phyloP scores from a whole-genome alignment of 2,329 filamentous ascomycete genomes.

The Chaetomium sp. region DNA sequence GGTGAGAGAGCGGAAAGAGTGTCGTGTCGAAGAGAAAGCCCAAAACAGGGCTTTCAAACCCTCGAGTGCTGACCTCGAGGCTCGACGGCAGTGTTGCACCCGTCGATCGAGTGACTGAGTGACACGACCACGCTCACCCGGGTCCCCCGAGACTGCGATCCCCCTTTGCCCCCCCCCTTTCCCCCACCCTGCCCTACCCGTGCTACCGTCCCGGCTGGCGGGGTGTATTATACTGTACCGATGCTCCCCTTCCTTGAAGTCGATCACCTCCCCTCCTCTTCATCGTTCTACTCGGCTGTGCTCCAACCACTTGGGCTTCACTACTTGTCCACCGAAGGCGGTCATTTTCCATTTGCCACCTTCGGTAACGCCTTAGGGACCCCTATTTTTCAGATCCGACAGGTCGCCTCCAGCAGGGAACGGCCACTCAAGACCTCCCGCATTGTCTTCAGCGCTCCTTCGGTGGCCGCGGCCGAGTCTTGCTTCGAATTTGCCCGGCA shows the following conservation, averaged over 20 bases:
- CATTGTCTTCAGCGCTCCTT: slow-evolving; percentile 63
- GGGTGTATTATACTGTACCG: slow-evolving; percentile 13
- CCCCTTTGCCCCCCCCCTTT: background rate
- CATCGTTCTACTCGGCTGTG: slow-evolving; percentile 76
- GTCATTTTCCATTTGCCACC: slow-evolving; percentile 32
- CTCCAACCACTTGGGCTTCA: slow-evolving; percentile 71
- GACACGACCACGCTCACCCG: slow-evolving; percentile 4
- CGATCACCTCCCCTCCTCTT: slow-evolving; percentile 68
- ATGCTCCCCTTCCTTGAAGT: slow-evolving; percentile 55
- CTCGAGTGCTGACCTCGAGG: slow-evolving; percentile 1
- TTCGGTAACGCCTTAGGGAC: slow-evolving; percentile 35
- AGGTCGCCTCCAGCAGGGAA: slow-evolving; percentile 33
- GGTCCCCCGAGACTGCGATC: slow-evolving; percentile 8
- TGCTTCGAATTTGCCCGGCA: slow-evolving; percentile 66
- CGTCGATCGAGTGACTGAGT: slow-evolving; percentile 1
- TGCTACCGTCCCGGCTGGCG: background rate
- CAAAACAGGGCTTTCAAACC: background rate
- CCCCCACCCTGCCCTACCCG: background rate
- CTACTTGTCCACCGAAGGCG: slow-evolving; percentile 46
- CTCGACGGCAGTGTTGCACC: background rate
- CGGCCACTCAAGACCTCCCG: slow-evolving; percentile 37
- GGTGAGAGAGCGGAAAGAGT: no score
- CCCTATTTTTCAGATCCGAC: slow-evolving; percentile 41
- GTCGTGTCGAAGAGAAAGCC: no score
- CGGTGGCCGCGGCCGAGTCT: slow-evolving; percentile 57